Base-by-base conservation (phyloP, 306 rosid genomes). In the Cercis canadensis region DNA sequence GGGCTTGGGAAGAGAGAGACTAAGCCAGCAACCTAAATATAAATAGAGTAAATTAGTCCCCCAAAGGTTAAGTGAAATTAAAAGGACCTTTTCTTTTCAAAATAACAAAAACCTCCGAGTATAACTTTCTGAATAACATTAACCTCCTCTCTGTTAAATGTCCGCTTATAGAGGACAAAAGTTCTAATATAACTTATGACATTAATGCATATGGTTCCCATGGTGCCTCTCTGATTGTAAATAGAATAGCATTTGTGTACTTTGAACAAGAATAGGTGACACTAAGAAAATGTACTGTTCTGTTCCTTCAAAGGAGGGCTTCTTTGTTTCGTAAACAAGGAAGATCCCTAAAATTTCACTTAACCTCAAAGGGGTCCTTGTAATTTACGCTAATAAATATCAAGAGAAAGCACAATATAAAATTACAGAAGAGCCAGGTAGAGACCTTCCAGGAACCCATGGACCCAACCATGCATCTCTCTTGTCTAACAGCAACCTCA, bases 381-480 rank as follows among this genome's bases (percentile, higher is more conserved):
- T 49, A 63, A 49, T 64, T 45, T 61, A 71, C 68, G 18, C 51
- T 31, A 72, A 16, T 57, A 41, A 60, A 54, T 62, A 57, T 51
- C 69, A 46, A 49, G 51, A 50, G 11, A 57, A 14, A 77, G 11
- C 12, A 46, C 10, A 32, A 59, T 41, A 65, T 41, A 54, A n/a
- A 62, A 70, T 58, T 50, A 75, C 19, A 76, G 57, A 70, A 67
- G 40, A 72, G 69, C 17, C 52, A 59, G 70, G 50, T 55, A 78
- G 40, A 70, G 56, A 94, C 98, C 98, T 94, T 86, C 98, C 98
- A 63, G 98, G 98, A 78, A 87, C 85, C 98, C 98, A 94, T 68
- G 98, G 98, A 76, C 98, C 98, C 90, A 94, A 80, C 97, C 97
- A 94, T 61, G 98, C 95, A 83, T 94, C 98, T 83, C 97, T 85